Evolutionary conservation across 2,329 filamentous ascomycete species (phyloP), one percentile per base, ranked within the genome.

Genomic region (Rutstroemia sp.): DNA sequence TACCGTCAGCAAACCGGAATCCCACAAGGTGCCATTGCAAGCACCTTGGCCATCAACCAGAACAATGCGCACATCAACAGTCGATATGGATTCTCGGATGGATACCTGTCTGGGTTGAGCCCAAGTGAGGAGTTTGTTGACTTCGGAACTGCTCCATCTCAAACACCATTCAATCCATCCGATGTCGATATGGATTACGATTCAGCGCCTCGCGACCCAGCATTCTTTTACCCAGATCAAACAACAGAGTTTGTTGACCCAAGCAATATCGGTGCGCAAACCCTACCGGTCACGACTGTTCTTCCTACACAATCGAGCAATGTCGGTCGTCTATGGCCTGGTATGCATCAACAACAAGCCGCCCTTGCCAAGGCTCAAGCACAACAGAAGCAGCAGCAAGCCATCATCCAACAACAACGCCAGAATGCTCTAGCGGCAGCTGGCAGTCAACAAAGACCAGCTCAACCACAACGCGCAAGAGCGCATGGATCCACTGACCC

Each of bases 1-100:
- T 95, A 96, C 76, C 89, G 90, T 75, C 94, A 99, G 71, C 92
- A 96, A 76, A 96, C 94, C 3, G 91, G 92, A 61, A 84, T 96
- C 30, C 89, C 94, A 0, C 86, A 89, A 1, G 91, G 91, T 60
- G 92, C 90, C 52, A 77, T 94, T 61, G 84, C 87, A 44, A 88
- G 83, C 72, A 88, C 92, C 12, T 81, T 94, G 68, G 87, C 88
- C 38, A 81, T 94, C 65, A 91, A 88, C 71, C 79, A 87, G 68
- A 74, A 73, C 61, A 79, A 72, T 64, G 69, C 72, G 46, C 77
- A 79, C 67, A 76, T 83, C 65, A 73, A 76, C 57, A 65, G 67
- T 12, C 10, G 42, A 48, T 69, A 67, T 37, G 78, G 77, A 51
- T 84, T 79, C 66, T 73, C 72, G 9, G 63, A 75, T 58, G 65